Percentiles rank a stretch among this genome's conserved stretches.
Evolutionary conservation across 1,284 basidiomycete genomes (phyloP).

Genomic region (Erythrobasidium hasegawianum): DNA sequence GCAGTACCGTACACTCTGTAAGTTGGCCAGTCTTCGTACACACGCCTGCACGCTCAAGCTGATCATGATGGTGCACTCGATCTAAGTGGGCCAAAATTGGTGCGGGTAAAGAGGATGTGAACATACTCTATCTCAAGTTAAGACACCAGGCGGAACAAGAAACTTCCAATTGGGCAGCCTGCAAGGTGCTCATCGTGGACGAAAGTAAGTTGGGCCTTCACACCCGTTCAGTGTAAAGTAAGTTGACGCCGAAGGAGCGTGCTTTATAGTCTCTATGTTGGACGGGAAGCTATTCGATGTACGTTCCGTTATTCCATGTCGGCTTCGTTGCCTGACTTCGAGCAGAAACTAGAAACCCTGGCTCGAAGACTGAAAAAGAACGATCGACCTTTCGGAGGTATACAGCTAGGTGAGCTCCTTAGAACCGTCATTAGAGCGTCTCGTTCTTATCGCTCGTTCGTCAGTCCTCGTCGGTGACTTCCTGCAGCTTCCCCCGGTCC

Average conservation of each 20-base stretch:
- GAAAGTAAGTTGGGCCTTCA: too few species aligned
- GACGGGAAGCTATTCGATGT: constrained; percentile 81
- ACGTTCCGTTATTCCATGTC: too few species aligned
- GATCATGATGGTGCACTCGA: too few species aligned
- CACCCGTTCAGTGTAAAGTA: too few species aligned
- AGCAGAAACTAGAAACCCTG: constrained; percentile 65
- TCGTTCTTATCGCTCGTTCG: too few species aligned
- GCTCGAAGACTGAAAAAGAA: constrained; percentile 57
- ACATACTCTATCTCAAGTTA: too few species aligned
- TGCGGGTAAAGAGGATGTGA: neutral
- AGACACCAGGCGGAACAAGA: too few species aligned
- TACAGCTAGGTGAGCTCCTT: constrained; percentile 24
- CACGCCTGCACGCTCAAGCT: too few species aligned
- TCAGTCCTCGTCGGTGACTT: constrained; percentile 88
- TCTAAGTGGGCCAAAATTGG: constrained; percentile 15
- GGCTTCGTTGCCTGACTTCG: too few species aligned
- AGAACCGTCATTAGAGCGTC: too few species aligned
- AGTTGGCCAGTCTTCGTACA: too few species aligned
- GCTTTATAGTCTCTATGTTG: constrained; percentile 84
- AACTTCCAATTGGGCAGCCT: too few species aligned
- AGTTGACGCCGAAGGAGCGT: neutral
- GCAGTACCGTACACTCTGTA: constrained; percentile 26
- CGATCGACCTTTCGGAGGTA: constrained; percentile 78
- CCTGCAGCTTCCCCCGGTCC: constrained; percentile 89
- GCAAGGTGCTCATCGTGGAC: neutral